phyloP scores from a whole-genome alignment of 441 rosid genomes.

The Erodium chrysanthum region DNA sequence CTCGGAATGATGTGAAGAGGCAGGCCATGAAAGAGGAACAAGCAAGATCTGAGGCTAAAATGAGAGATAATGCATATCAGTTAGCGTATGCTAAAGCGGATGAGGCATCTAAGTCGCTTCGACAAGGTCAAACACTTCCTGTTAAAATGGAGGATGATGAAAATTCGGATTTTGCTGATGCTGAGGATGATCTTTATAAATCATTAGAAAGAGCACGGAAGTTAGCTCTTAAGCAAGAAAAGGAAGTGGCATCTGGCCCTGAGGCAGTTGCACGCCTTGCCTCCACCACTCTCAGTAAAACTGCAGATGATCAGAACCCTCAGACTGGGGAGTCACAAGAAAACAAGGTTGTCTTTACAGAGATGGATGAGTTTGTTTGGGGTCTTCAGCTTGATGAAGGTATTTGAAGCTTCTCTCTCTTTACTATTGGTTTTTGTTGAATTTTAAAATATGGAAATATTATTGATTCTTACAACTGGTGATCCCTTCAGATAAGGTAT shows the following conservation, averaged over 20 bases:
- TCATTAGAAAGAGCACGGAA: slow-evolving; percentile 78
- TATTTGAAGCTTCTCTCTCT: slow-evolving; percentile 16
- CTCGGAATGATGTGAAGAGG: slow-evolving; percentile 77
- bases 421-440: not conserved
- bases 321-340: slow-evolving; percentile 53
- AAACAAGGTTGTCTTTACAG: slow-evolving; percentile 76
- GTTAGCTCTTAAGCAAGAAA: slow-evolving; percentile 68
- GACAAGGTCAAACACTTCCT: slow-evolving; percentile 48
- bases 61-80: slow-evolving; percentile 64
- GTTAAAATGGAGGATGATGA: slow-evolving; percentile 51
- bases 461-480: no score
- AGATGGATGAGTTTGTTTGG: slow-evolving; percentile 92
- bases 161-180: slow-evolving; percentile 49
- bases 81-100: slow-evolving; percentile 77
- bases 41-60: slow-evolving; percentile 68
- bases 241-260: slow-evolving; percentile 46
- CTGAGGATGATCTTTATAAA: slow-evolving; percentile 69
- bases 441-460: no score
- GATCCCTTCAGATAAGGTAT: no score
- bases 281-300: slow-evolving; percentile 29
- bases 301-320: slow-evolving; percentile 36
- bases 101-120: slow-evolving; percentile 72
- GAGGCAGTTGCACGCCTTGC: slow-evolving; percentile 63
- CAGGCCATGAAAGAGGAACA: slow-evolving; percentile 70
- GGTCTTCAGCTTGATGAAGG: slow-evolving; percentile 84